These are phyloP conservation scores for Ceratocystis huliohia DNA, from an alignment of 2,329 filamentous ascomycete species.

Conservation along the genomic window DNA sequence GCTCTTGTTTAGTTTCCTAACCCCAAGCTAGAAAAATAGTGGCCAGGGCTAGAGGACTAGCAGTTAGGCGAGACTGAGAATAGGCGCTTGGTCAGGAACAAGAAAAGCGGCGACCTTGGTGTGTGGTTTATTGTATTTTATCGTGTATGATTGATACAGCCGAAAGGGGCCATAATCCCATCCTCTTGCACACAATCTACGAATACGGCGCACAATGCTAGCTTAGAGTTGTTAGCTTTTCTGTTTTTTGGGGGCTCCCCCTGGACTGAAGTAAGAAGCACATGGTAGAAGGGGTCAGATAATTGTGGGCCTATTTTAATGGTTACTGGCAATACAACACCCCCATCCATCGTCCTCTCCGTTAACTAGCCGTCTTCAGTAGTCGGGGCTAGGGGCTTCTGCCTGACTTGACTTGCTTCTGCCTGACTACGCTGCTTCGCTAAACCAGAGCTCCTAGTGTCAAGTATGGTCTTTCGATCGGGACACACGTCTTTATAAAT, in stretches of 20 bases:
- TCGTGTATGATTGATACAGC: neutral
- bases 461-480: no score
- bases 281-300: neutral
- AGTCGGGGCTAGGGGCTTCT: neutral
- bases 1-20: neutral
- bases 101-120: neutral
- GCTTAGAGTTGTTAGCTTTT: neutral
- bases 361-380: neutral
- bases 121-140: neutral
- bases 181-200: neutral
- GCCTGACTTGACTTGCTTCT: neutral
- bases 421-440: no score
- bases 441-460: no score
- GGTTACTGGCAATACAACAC: neutral
- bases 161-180: constrained; percentile 1
- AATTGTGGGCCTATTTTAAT: neutral
- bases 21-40: neutral
- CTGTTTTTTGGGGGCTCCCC: neutral
- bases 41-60: no score
- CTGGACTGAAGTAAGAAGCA: neutral
- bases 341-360: no score
- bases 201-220: neutral
- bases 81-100: neutral
- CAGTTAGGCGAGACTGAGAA: neutral
- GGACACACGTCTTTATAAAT: no score